Base-by-base conservation (phyloP, 2,329 filamentous ascomycete genomes). In the Didymella segeticola region DNA sequence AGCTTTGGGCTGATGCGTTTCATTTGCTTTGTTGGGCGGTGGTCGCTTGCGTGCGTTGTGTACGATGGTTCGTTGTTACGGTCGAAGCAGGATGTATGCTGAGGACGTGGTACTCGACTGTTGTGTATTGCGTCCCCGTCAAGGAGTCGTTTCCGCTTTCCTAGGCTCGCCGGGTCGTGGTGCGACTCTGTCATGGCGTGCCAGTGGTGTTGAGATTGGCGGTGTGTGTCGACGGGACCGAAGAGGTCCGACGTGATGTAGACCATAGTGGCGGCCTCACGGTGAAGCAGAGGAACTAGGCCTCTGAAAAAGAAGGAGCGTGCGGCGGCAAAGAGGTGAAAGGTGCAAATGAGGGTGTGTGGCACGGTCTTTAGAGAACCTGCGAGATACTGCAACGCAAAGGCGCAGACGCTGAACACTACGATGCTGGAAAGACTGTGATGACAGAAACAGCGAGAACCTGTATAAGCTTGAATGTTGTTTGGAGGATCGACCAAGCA, bases 201-300 rank as follows among this genome's bases (percentile, higher is more conserved):
- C 58, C 63, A 62, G 23, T 48, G 43, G 10, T 47, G 57, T 27
- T 56, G 31, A 2, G 43, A 33, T 5, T 49, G 27, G 29, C 43
- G 51, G 53, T 62, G 60, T 43, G 51, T 27, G 25, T 56, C 43
- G 17, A 58, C 54, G 25, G 63, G 58, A 19, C 66, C 62, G 53
- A 74, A 74, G 14, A 74, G 66, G 25, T 72, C 66, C n/a, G 69
- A 61, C 20, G 71, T 74, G 47, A 74, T 74, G 51, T 72, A 74
- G 27, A 69, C 66, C 71, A 74, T 74, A 43, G 54, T 53, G 58
- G 58, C 45, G 37, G 48, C 33, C 47, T 51, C 36, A 45, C 47
- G 45, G 65, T 57, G 56, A 51, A 55, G 57, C 19, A 27, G 53
- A 51, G 22, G 31, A 43, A 33, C 19, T 10, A 27, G 26, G 33